Base-by-base conservation (phyloP, 345 rosid genomes). In the Carallia brachiata region DNA sequence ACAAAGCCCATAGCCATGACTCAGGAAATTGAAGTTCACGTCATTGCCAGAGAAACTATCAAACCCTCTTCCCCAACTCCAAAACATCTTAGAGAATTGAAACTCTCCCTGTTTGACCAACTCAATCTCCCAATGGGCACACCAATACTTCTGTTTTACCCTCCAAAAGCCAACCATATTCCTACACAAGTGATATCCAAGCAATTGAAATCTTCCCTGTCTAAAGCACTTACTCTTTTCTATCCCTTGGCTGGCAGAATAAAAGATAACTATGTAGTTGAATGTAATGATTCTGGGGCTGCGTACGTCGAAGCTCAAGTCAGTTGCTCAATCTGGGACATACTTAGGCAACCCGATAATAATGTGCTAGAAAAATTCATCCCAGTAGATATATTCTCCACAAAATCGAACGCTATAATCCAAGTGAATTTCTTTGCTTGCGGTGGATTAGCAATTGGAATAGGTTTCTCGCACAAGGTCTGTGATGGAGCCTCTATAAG, bases 391-490 rank as follows among this genome's bases (percentile, higher is more conserved):
- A 19, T 58, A 18, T 36, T 39, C 5, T 23, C 76, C 16, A 13
- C 5, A 23, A 54, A 30, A 10, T 52, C 70, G 0, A 44, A 18
- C 36, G 54, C 69, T 53, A 27, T 63, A 27, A 30, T 72, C 32
- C 70, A 65, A 58, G 48, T 5, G 15, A 65, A 44, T 36, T 65
- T 48, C 30, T 66, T 73, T 15, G n/a, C 40, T 6, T 66, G 61
- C 10, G 60, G 60, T 36, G 71, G 71, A 47, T 66, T 73, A 12
- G 66, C 62, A 19, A 58, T 66, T 52, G 70, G 71, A 2, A n/a
- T 73, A 47, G 18, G 66, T 37, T 8, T 66, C 23, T 66, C 75
- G 2, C 75, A 72, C 8, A 72, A 72, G 63, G 27, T 72, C 16
- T n/a, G 56, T 4, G 70, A 72, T 64, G 70, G 69, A 13, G 63